Evolutionary conservation across 2,329 filamentous ascomycete species (phyloP).

Genomic region (Tolypocladium pustulatum): DNA sequence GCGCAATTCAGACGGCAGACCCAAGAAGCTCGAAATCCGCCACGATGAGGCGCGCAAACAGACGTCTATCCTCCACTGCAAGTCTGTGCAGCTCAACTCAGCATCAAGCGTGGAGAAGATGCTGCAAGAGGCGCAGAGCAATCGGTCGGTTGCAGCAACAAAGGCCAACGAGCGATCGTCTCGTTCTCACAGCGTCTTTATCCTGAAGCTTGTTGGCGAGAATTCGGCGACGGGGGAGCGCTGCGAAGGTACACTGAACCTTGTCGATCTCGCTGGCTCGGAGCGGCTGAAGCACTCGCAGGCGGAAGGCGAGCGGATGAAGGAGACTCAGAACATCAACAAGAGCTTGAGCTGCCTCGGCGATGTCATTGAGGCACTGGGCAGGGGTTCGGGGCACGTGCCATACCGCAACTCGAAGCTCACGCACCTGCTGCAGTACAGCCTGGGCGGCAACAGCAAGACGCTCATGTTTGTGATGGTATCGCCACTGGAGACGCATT

Average conservation of each 20-base stretch:
- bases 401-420: slow-evolving; percentile 96
- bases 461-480: slow-evolving; percentile 99
- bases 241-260: slow-evolving; percentile 86
- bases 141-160: slow-evolving; percentile 90
- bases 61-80: slow-evolving; percentile 73
- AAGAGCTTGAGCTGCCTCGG: slow-evolving; percentile 84
- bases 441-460: slow-evolving; percentile 87
- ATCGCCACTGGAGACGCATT: slow-evolving; percentile 78
- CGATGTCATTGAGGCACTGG: slow-evolving; percentile 90
- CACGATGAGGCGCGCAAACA: slow-evolving; percentile 77
- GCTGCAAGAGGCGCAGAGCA: slow-evolving; percentile 68
- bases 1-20: slow-evolving; percentile 55
- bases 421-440: slow-evolving; percentile 91
- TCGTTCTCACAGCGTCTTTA: slow-evolving; percentile 92
- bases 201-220: slow-evolving; percentile 63
- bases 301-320: slow-evolving; percentile 75
- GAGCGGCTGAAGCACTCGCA: slow-evolving; percentile 83
- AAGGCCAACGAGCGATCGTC: slow-evolving; percentile 94
- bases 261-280: slow-evolving; percentile 90
- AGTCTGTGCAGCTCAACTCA: slow-evolving; percentile 65
- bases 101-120: slow-evolving; percentile 72
- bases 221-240: slow-evolving; percentile 71
- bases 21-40: slow-evolving; percentile 75
- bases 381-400: slow-evolving; percentile 71
- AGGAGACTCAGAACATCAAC: slow-evolving; percentile 97